Conservation (phyloP, 2,329 filamentous ascomycete species). For the Curvularia spicifera region DNA sequence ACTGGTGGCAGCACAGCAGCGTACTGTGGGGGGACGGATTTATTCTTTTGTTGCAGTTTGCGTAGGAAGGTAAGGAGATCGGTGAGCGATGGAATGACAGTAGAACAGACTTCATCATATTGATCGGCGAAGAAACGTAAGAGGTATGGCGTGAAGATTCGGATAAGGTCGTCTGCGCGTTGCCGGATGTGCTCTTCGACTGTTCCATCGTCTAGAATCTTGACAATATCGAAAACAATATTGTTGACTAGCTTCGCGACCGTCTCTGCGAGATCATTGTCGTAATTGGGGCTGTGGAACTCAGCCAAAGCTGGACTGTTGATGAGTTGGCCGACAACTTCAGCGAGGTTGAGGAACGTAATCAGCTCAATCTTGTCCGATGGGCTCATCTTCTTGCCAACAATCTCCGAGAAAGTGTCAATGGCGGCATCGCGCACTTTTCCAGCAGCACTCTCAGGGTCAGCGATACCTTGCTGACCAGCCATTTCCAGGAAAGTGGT, state of each 20-base stretch:
- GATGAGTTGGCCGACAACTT: constrained; percentile 85
- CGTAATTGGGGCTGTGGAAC: constrained; percentile 82
- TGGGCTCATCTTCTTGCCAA: constrained; percentile 96
- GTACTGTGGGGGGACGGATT: constrained; percentile 74
- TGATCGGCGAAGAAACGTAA: constrained; percentile 96
- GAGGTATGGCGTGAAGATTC: constrained; percentile 83
- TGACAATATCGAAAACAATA: constrained; percentile 83
- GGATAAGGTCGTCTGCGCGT: constrained; percentile 81
- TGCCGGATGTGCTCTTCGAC: constrained; percentile 69
- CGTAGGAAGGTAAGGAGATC: constrained; percentile 91
- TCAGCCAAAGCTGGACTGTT: constrained; percentile 81
- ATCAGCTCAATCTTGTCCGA: constrained; percentile 95
- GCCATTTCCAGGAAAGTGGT: constrained; percentile 84
- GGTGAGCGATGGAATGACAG: constrained; percentile 89
- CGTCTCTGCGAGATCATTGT: constrained; percentile 92
- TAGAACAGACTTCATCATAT: constrained; percentile 97
- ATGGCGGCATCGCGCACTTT: constrained; percentile 89
- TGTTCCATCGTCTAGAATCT: constrained; percentile 75
- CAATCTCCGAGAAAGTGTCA: constrained; percentile 93
- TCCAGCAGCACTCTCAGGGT: constrained; percentile 65
- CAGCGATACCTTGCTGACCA: constrained; percentile 69
- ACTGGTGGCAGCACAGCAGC: constrained; percentile 85
- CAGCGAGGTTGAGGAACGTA: constrained; percentile 82
- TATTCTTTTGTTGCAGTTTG: constrained; percentile 70
- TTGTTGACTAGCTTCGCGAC: constrained; percentile 96